Base-by-base conservation (phyloP, 768 basidiomycete genomes). In the Butyriboletus loyo region DNA sequence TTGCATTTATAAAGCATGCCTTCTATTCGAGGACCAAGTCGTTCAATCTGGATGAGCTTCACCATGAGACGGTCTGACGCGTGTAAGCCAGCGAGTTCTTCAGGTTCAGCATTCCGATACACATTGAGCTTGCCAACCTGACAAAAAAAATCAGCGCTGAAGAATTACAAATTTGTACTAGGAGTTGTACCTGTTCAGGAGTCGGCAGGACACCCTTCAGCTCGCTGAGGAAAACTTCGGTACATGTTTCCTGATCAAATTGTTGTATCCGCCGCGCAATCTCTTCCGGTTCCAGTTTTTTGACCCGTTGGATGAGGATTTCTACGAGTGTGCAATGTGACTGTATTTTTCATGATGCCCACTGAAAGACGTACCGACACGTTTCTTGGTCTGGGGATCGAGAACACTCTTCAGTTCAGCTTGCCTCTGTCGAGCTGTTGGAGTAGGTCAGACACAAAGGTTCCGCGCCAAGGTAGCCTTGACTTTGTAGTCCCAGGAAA, bases 21-120 rank as follows among this genome's bases (percentile, higher is more conserved):
- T 63, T 96, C 85, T 54, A 98, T 86, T 10, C 97, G 84, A 41
- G 92, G 89, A 10, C 78, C 81, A 10, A 99, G 76, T 32, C 92
- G 86, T 38, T 96, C 84, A 25, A 98, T 94, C 68, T 97, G 92
- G 62, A 98, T 97, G 34, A 98, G 77, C 56, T 95, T 89, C 24
- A 99, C 93, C 91, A 99, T 94, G 42, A 99, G 80, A 30, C 97
- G 85, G 72, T 99, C 97, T 17, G 97, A 89, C 19, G 89, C 86
- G 70, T 98, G 95, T n/a, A 99, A 76, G 28, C 82, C 83, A 37
- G 84, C 86, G 13, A 99, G 82, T 59, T 97, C 94, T 61, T 86
- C 89, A 13, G 85, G 79, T 54, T 85, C 85, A n/a, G 92, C 83
- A 61, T 87, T 92, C 49, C 89, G 85, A 65, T 95, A 92, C 4